A percentile compares a stretch with the other conserved stretches of the same genome.
phyloP scores from a whole-genome alignment of 805 yeast species.

The Millerago galiae region DNA sequence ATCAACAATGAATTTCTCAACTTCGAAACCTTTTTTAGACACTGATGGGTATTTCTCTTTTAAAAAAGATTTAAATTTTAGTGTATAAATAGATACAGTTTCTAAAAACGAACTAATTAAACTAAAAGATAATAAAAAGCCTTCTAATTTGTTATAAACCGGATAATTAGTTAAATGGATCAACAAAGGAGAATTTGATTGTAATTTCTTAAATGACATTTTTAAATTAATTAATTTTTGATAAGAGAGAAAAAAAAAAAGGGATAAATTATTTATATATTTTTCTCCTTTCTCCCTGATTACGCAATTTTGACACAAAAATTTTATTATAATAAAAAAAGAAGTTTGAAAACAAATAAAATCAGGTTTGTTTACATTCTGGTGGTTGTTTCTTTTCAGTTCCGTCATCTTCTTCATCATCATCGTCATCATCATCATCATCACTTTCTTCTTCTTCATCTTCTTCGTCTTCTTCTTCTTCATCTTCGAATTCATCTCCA shows the following conservation, averaged over 20 bases:
- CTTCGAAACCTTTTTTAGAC: background rate
- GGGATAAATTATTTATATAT: background rate
- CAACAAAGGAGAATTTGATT: background rate
- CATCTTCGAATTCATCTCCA: constrained; percentile 40
- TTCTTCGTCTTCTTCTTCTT: constrained; percentile 34
- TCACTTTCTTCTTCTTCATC: constrained; percentile 30
- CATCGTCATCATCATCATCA: constrained; percentile 28
- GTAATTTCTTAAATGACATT: constrained; percentile 1
- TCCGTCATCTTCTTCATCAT: constrained; percentile 24
- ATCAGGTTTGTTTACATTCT: constrained; percentile 12
- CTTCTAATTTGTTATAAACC: background rate
- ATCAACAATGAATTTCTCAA: constrained; percentile 3
- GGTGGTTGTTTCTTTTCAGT: constrained; percentile 13
- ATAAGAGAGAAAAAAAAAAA: background rate
- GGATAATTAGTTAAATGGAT: background rate
- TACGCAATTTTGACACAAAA: constrained; percentile 1
- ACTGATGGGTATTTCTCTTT: background rate
- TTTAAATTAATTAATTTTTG: background rate
- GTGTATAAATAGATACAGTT: background rate
- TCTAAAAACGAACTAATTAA: background rate
- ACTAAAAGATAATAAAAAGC: background rate
- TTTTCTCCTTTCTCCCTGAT: background rate
- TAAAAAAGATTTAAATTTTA: background rate
- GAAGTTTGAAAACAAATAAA: background rate
- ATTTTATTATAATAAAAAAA: background rate